These are phyloP conservation scores for Starmerella sp. DNA, from an alignment of 805 yeast species.

Conservation along the genomic window DNA sequence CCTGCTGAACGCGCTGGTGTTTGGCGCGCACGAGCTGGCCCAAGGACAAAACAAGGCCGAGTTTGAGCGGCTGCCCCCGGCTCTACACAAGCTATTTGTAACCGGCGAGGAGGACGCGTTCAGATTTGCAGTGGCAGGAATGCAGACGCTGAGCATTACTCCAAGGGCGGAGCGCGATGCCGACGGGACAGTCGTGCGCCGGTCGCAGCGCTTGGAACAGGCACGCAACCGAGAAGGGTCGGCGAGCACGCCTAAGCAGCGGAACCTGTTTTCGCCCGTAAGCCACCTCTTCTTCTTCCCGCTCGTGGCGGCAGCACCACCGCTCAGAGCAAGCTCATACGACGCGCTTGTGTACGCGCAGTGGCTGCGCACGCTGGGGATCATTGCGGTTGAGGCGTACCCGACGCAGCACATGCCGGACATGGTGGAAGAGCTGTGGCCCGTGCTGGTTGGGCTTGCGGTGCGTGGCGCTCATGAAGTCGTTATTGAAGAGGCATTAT, in stretches of 20 bases:
- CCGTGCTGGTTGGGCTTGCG: conserved; percentile 19
- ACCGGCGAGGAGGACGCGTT: conserved; percentile 9
- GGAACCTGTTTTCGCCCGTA: conserved; percentile 34
- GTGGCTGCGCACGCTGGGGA: conserved; percentile 45
- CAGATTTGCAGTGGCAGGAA: neutral
- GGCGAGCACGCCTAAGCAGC: conserved; percentile 6
- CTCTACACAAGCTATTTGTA: conserved; percentile 37
- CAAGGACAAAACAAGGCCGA: conserved; percentile 47
- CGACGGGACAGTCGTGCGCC: conserved; percentile 1
- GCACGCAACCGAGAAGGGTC: neutral
- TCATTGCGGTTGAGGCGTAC: conserved; percentile 47
- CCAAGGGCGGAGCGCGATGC: neutral
- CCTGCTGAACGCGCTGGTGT: conserved; percentile 54
- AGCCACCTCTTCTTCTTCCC: conserved; percentile 46
- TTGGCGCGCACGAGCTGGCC: conserved; percentile 62
- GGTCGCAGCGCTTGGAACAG: conserved; percentile 1
- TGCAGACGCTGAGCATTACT: neutral
- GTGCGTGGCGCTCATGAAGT: conserved; percentile 10
- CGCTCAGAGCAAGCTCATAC: conserved; percentile 15
- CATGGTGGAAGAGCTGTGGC: conserved; percentile 46
- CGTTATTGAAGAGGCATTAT: conserved; percentile 26
- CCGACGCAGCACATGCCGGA: conserved; percentile 44
- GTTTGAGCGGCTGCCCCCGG: conserved; percentile 36
- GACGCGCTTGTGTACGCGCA: conserved; percentile 40
- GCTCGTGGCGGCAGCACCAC: conserved; percentile 30